Evolutionary conservation across 2,329 filamentous ascomycete species (phyloP).

Genomic region (Pleoardoris graminearum): DNA sequence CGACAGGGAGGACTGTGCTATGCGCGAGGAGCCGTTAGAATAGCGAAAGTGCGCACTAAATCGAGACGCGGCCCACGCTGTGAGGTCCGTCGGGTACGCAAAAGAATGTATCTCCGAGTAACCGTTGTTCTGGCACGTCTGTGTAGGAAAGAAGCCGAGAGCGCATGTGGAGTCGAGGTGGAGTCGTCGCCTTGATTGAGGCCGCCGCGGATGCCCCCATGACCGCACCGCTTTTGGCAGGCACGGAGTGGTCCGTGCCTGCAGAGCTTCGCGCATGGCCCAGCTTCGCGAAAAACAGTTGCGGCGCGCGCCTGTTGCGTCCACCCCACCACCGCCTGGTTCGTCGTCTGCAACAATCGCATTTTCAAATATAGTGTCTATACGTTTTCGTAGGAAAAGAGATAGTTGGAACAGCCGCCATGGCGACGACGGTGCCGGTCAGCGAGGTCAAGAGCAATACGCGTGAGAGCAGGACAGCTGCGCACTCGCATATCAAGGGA

Average conservation of each 20-base stretch:
- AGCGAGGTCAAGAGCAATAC: constrained; percentile 93
- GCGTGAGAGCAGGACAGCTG: constrained; percentile 93
- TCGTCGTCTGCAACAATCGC: not conserved
- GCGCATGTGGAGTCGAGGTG: constrained; percentile 6
- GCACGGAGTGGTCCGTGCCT: not conserved
- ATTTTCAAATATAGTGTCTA: not conserved
- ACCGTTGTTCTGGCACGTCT: not conserved
- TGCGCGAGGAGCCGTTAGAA: not conserved
- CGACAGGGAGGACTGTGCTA: not conserved
- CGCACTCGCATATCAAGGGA: constrained; percentile 97
- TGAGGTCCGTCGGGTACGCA: not conserved
- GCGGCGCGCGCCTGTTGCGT: not conserved
- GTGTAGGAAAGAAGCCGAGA: not conserved
- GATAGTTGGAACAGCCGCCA: constrained; percentile 21
- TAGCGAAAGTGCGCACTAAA: not conserved
- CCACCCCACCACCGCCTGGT: not conserved
- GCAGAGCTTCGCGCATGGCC: constrained; percentile 5
- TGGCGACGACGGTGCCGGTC: constrained; percentile 45
- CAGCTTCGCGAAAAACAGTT: constrained; percentile 7
- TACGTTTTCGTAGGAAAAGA: not conserved
- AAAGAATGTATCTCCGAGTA: no score
- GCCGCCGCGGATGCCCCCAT: constrained; percentile 3
- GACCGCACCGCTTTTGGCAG: not conserved
- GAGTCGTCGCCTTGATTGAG: not conserved
- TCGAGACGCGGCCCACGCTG: no score